Evolutionary conservation across 176 grass and related monocot genomes (phyloP), one percentile per base, ranked within the genome.

Genomic region (Rhynchospora tenuis): DNA sequence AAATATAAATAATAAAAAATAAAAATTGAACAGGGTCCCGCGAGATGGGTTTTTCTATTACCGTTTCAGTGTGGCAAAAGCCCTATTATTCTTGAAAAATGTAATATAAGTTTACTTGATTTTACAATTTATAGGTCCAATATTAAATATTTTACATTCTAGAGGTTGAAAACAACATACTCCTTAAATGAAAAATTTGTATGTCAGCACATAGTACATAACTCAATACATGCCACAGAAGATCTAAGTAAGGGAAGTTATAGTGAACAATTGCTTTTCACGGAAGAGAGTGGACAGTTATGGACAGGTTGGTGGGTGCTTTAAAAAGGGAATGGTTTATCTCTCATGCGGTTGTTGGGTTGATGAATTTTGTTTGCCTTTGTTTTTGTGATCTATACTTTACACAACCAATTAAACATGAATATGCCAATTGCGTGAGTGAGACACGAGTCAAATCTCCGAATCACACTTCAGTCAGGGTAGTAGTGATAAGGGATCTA

Each of bases 371-470:
- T 47, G 45, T 38, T 12, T 6, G 65, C 43, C 5, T 69, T 69
- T 69, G 65, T 10, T 69, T 75, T 52, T 52, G 12, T 52, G 45
- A 75, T 52, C 19, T 73, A 48, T 5, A 20, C 19, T 73, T 24
- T 5, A 20, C 11, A 51, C 11, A 54, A 22, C 9, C 59, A 75
- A 75, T 75, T 75, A 75, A 75, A 75, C 22, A 75, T 52, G 47
- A 75, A 52, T 75, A 54, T 75, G 47, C 72, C 72, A 75, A 75
- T 29, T 75, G 47, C 72, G 72, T 75, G 72, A 75, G 12, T 28
- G 3, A 27, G 70, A n/a, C 70, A 74, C 70, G 70, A 74, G 70
- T 74, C 67, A 17, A 70, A 70, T 38, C 33, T 8, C 19, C 14
- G 20, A 11, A 71, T 71, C 67, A 71, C 67, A 71, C 67, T 46